Evolutionary conservation across 805 yeast genomes (phyloP).

Genomic region (Ogataea wickerhamii): DNA sequence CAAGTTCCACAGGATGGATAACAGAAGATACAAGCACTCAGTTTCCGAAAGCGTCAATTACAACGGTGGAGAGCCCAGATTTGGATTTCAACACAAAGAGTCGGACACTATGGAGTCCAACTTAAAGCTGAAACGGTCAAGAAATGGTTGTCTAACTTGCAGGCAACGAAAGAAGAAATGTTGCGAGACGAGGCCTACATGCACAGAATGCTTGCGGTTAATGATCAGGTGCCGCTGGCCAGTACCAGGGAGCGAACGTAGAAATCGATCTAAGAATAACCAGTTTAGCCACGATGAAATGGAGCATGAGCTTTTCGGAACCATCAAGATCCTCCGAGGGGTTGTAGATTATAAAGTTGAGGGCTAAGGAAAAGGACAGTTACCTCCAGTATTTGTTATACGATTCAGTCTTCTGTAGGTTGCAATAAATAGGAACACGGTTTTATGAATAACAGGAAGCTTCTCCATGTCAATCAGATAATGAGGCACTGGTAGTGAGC

Average conservation of each 20-base stretch:
- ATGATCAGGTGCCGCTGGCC: constrained; percentile 72
- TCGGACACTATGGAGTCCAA: no score
- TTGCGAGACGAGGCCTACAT: constrained; percentile 64
- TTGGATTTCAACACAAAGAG: no score
- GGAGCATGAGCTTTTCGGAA: constrained; percentile 53
- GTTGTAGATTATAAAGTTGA: constrained; percentile 47
- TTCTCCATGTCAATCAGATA: no score
- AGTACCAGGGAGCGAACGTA: constrained; percentile 61
- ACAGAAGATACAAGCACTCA: no score
- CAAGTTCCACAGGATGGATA: no score
- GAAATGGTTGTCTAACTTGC: constrained; percentile 77
- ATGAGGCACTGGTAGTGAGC: no score
- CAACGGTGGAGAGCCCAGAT: no score
- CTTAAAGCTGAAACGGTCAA: constrained; percentile 50
- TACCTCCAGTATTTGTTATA: not conserved
- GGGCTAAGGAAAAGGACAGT: constrained; percentile 7
- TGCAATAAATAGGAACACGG: no score
- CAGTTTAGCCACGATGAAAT: constrained; percentile 49
- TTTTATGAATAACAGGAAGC: no score
- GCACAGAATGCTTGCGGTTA: constrained; percentile 65
- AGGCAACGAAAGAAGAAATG: constrained; percentile 75
- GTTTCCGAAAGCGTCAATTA: no score
- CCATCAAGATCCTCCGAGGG: constrained; percentile 59
- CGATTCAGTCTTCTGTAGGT: not conserved
- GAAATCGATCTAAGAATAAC: constrained; percentile 47